Conservation (phyloP, 1,284 basidiomycete genomes). For the Trametes versicolor region DNA sequence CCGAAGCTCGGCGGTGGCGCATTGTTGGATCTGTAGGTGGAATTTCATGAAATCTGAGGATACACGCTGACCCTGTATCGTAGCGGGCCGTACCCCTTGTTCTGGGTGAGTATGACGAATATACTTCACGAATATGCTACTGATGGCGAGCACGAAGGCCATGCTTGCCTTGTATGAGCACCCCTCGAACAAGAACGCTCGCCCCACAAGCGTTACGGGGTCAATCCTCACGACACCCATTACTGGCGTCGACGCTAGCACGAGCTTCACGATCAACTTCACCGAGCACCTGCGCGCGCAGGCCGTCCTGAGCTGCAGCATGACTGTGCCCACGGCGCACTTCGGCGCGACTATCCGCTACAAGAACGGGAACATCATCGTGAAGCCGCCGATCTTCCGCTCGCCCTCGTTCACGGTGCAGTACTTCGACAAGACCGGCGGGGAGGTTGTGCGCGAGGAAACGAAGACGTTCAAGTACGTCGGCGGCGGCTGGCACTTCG, state of each 20-base stretch:
- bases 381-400: slow-evolving; percentile 70
- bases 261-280: slow-evolving; percentile 83
- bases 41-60: not conserved
- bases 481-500: slow-evolving; percentile 76
- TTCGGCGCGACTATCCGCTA: slow-evolving; percentile 73
- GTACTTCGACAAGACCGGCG: slow-evolving; percentile 64
- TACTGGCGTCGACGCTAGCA: slow-evolving; percentile 84
- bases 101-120: slow-evolving; percentile 67
- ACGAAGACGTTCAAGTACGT: slow-evolving; percentile 62
- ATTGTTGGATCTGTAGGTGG: slow-evolving; percentile 80
- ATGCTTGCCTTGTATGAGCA: slow-evolving; percentile 85
- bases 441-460: slow-evolving; percentile 63
- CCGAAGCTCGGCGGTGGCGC: slow-evolving; percentile 87
- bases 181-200: slow-evolving; percentile 66
- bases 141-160: slow-evolving; percentile 52
- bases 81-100: slow-evolving; percentile 84
- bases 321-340: slow-evolving; percentile 55
- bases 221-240: slow-evolving; percentile 78
- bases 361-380: slow-evolving; percentile 70
- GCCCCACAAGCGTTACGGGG: slow-evolving; percentile 66
- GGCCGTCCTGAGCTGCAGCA: slow-evolving; percentile 73
- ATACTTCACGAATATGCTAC: not conserved
- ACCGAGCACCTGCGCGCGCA: slow-evolving; percentile 63
- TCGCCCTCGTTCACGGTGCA: slow-evolving; percentile 71
- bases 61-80: not conserved